Evolutionary conservation across 805 yeast genomes (phyloP).

Genomic region (Komagataella kurtzmanii): DNA sequence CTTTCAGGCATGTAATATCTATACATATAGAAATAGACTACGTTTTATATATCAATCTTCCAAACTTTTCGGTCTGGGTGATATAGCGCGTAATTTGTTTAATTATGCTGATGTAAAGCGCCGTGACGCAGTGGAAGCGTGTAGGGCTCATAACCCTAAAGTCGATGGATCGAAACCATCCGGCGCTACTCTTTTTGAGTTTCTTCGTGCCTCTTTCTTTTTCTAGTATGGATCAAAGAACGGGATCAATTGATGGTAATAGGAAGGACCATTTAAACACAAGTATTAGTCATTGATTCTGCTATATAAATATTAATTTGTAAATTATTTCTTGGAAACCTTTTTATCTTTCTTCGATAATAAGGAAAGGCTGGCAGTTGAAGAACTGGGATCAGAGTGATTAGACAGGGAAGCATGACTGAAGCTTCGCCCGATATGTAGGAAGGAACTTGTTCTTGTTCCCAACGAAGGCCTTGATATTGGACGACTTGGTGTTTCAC

Average conservation of each 20-base stretch:
- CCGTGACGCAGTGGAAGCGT: slow-evolving; percentile 99
- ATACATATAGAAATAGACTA: too few species aligned
- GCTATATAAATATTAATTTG: too few species aligned
- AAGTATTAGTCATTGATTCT: background rate
- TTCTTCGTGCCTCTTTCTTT: too few species aligned
- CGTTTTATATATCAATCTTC: too few species aligned
- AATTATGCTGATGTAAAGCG: slow-evolving; percentile 29
- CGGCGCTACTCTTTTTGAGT: slow-evolving; percentile 57
- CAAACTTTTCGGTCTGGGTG: too few species aligned
- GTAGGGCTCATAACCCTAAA: slow-evolving; percentile 99
- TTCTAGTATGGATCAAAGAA: too few species aligned
- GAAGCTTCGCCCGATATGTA: background rate
- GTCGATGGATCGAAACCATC: slow-evolving; percentile 95
- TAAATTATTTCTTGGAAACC: background rate
- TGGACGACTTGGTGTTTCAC: background rate
- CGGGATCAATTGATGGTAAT: too few species aligned
- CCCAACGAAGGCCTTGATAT: background rate
- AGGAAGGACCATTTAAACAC: too few species aligned
- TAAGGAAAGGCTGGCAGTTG: background rate
- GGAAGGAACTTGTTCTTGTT: background rate
- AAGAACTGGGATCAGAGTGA: background rate
- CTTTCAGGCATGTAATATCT: too few species aligned
- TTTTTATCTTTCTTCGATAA: background rate
- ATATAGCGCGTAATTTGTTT: background rate
- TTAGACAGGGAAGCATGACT: background rate